Evolutionary conservation across 495 filamentous ascomycete genomes (phyloP), one percentile per base, ranked within the genome.

Genomic region (Tuber microsphaerosporum): DNA sequence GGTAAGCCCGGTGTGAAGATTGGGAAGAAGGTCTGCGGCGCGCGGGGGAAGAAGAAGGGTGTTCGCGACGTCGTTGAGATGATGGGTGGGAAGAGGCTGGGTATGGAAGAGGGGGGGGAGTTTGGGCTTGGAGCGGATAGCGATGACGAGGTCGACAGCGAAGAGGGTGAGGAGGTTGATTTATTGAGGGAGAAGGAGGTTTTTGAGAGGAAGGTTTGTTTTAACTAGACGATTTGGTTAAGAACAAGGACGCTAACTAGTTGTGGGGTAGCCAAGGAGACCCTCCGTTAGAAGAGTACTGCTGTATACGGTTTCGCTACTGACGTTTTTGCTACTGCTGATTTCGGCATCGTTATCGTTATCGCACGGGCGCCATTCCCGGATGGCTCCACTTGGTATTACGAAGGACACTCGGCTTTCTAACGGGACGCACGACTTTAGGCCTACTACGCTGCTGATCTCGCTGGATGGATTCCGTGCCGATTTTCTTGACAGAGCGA

Each of bases 391-490:
- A 5, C 73, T 76, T 26, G 71, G 83, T 16, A 76, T 88, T n/a
- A 34, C 56, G 26, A 65, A 65, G 56, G 56, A 65, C 56, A 65
- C 56, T 34, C 56, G 56, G 14, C 81, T 87, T 56, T 93, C 89
- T 76, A 94, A 94, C 82, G 96, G 95, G 43, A 96, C 93, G 0
- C 90, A 94, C 2, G 83, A 90, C 16, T 99, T 97, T 82, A 90
- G 89, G 5, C 93, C 93, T 26, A 99, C 95, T 0, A 99, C 95
- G 1, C 92, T 99, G 61, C 84, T 97, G 70, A 92, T 99, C 78
- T 97, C 94, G 48, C 87, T 99, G 16, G 95, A 99, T 84, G 95
- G 95, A 2, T 97, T 99, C 83, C 90, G 95, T n/a, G 94, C 96
- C 3, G 95, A 98, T 83, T 99, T 97, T 78, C 87, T 99, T 46